Base-by-base conservation (phyloP, 2,329 filamentous ascomycete species). In the Moelleriella libera region DNA sequence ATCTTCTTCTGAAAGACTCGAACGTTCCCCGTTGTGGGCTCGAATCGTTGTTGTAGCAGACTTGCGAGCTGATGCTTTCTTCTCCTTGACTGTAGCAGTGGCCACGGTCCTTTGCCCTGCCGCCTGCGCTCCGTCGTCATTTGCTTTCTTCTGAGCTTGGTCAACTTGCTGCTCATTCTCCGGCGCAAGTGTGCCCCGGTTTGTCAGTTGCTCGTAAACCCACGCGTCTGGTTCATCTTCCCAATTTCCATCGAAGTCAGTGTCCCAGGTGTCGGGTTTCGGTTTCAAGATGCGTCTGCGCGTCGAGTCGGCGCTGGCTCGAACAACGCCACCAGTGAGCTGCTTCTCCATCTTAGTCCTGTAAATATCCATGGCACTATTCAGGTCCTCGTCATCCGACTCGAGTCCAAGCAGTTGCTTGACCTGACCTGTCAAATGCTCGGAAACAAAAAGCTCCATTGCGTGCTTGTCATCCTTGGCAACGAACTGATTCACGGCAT, bases 401-500 rank as follows among this genome's bases (percentile, higher is more conserved):
- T 84, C 78, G 5, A 87, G 66, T 1, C 72, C 69, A 34, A 89
- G 69, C 57, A 90, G 72, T 51, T 84, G 76, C 54, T 80, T 80
- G 14, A 89, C 75, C 57, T 88, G 84, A 28, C 74, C 78, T 2
- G 77, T 72, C 2, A 90, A 68, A 11, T 82, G 83, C 32, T 88
- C 82, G 28, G 75, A 77, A 8, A 90, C 82, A 55, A 90, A 90
- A 42, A 80, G 70, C 58, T 89, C 81, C 81, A 97, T 88, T 3
- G 88, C 88, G 56, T 92, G 82, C 60, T 89, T 94, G 67, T 98
- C 92, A 54, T 95, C 88, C 55, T 97, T 97, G 61, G 89, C 82
- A 30, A 98, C 88, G 57, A 92, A 98, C 51, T 94, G 85, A 44
- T 82, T 83, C 5, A 98, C 88, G 0, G 92, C 92, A 58, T 97